Conservation (phyloP, 1,139 yeast species). For the Pichia sp. region DNA sequence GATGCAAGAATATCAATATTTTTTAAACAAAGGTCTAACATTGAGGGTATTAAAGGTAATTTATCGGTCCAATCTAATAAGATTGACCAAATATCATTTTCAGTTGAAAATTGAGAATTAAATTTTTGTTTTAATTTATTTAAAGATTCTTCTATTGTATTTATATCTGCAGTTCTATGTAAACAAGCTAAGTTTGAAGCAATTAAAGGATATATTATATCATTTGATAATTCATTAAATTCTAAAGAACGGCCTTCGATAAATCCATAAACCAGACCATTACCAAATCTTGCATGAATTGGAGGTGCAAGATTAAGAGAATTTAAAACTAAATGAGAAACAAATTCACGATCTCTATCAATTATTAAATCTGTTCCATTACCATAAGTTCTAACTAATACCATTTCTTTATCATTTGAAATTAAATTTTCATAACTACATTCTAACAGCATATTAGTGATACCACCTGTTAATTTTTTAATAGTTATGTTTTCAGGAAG, state of each 20-base stretch:
- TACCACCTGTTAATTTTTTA: slow-evolving; percentile 62
- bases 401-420: slow-evolving; percentile 30
- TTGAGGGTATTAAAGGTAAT: slow-evolving; percentile 47
- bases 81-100: slow-evolving; percentile 51
- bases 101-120: slow-evolving; percentile 19
- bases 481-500: slow-evolving; percentile 20
- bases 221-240: slow-evolving; percentile 48
- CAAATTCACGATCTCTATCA: slow-evolving; percentile 70
- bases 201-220: slow-evolving; percentile 47
- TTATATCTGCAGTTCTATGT: slow-evolving; percentile 48
- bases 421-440: slow-evolving; percentile 30
- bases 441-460: slow-evolving; percentile 65
- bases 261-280: slow-evolving; percentile 70
- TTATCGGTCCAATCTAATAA: slow-evolving; percentile 56
- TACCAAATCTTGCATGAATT: slow-evolving; percentile 61
- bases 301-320: slow-evolving; percentile 63
- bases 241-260: slow-evolving; percentile 59
- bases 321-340: slow-evolving; percentile 60
- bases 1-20: slow-evolving; percentile 29
- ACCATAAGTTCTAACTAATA: slow-evolving; percentile 69
- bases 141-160: slow-evolving; percentile 48
- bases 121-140: slow-evolving; percentile 37
- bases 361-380: slow-evolving; percentile 69
- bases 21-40: slow-evolving; percentile 37
- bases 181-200: slow-evolving; percentile 68